Conservation (phyloP, 139 green algal genomes). For the Coccomyxa sp. region DNA sequence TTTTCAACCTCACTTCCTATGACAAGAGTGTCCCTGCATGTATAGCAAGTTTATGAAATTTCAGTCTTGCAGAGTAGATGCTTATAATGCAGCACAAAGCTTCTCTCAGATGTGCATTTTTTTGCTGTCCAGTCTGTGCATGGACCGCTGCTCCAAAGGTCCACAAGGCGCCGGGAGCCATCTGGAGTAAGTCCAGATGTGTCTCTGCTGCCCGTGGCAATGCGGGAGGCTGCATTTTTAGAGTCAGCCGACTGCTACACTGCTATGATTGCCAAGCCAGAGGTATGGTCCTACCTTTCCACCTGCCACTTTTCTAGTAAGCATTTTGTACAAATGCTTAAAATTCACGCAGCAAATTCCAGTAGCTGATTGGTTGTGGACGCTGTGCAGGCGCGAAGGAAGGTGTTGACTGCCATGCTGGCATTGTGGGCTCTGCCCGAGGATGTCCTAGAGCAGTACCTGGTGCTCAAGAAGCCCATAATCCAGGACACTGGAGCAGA, state of each 20-base stretch:
- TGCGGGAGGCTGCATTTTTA: conserved; percentile 48
- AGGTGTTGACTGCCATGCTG: conserved; percentile 46
- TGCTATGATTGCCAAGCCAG: conserved; percentile 21
- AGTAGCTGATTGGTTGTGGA: too few relatives aligned
- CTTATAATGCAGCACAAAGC: background rate
- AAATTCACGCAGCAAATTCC: too few relatives aligned
- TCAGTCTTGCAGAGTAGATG: background rate
- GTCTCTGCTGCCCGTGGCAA: conserved; percentile 11
- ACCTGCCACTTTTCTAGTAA: background rate
- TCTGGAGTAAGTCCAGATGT: background rate
- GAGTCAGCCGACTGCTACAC: conserved; percentile 62
- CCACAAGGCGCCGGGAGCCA: background rate
- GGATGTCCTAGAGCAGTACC: conserved; percentile 37
- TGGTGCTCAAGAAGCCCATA: conserved; percentile 57
- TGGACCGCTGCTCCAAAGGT: conserved; percentile 15
- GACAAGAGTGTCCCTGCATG: background rate
- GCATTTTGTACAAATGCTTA: background rate
- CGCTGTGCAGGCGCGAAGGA: conserved; percentile 23
- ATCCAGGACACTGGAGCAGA: conserved; percentile 23
- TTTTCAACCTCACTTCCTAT: background rate
- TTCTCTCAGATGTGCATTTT: background rate
- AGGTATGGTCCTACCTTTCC: conserved; percentile 16
- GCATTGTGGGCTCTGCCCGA: conserved; percentile 51
- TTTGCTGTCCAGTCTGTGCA: conserved; percentile 11
- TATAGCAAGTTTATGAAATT: background rate